These are phyloP conservation scores for Cystobasidium sp. DNA, from an alignment of 1,284 basidiomycete species.

Conservation along the genomic window DNA sequence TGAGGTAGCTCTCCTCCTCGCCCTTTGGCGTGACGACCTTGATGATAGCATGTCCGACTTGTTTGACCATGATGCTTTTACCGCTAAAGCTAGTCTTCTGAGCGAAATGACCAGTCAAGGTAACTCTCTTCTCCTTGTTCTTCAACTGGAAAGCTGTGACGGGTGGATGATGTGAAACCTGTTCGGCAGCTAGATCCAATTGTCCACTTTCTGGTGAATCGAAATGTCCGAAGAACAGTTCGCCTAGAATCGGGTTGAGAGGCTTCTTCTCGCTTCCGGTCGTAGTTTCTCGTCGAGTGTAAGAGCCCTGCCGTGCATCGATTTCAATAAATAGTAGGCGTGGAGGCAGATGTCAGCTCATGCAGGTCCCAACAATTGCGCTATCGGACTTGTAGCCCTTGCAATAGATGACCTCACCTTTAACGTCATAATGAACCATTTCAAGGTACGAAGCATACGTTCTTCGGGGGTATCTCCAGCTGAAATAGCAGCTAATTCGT, in stretches of 20 bases:
- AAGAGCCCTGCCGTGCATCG: slow-evolving; percentile 45
- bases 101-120: slow-evolving; percentile 85
- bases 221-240: slow-evolving; percentile 89
- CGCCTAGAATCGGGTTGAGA: slow-evolving; percentile 51
- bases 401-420: slow-evolving; percentile 26
- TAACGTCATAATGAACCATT: slow-evolving; percentile 79
- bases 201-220: slow-evolving; percentile 71
- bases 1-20: slow-evolving; percentile 74
- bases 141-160: slow-evolving; percentile 66
- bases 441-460: slow-evolving; percentile 74
- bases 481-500: slow-evolving; percentile 79
- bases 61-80: slow-evolving; percentile 83
- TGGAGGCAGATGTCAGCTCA: neutral
- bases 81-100: slow-evolving; percentile 83
- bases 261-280: slow-evolving; percentile 69
- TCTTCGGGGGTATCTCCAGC: slow-evolving; percentile 73
- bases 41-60: slow-evolving; percentile 90
- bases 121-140: slow-evolving; percentile 79
- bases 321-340: neutral
- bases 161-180: slow-evolving; percentile 88
- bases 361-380: neutral
- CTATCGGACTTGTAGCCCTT: neutral
- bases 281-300: slow-evolving; percentile 52
- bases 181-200: slow-evolving; percentile 91
- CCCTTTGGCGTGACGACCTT: slow-evolving; percentile 69